Evolutionary conservation across 2,329 filamentous ascomycete genomes (phyloP).

Genomic region (Bipolaris sorokiniana): DNA sequence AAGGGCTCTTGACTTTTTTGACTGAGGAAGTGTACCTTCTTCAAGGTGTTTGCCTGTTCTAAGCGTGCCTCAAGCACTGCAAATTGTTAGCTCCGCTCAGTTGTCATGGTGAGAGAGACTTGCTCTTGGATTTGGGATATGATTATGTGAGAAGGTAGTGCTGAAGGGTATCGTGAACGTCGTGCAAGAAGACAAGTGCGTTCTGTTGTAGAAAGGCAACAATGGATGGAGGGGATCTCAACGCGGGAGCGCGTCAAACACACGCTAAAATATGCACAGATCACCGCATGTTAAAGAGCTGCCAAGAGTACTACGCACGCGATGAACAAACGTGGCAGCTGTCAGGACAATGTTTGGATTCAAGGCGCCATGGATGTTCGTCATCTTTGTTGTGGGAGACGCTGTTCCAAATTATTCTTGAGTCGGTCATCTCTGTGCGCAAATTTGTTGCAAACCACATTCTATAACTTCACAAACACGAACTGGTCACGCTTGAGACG

Average conservation of each 20-base stretch:
- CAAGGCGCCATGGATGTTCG: background rate
- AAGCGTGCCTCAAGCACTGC: conserved; percentile 95
- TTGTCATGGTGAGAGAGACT: background rate
- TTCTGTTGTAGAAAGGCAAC: conserved; percentile 19
- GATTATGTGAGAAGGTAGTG: conserved; percentile 5
- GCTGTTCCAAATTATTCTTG: background rate
- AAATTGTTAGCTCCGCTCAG: conserved; percentile 26
- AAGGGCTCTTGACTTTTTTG: background rate
- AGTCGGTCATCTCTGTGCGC: background rate
- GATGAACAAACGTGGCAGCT: background rate
- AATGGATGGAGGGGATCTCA: conserved; percentile 24
- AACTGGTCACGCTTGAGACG: background rate
- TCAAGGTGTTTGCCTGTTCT: conserved; percentile 90
- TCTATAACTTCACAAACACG: background rate
- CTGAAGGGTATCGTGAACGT: conserved; percentile 12
- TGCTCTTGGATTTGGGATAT: conserved; percentile 28
- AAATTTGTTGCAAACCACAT: background rate
- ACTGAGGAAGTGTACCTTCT: conserved; percentile 69
- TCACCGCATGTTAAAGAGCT: conserved; percentile 11
- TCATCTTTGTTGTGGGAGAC: too few species aligned
- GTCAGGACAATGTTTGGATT: background rate
- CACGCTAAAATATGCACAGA: conserved; percentile 27
- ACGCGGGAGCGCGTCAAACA: conserved; percentile 31
- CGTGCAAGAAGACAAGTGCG: conserved; percentile 11
- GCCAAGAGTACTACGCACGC: conserved; percentile 7